A percentile compares a stretch with the other conserved stretches of the same genome.
Evolutionary conservation across 352 stramenopile genomes (phyloP).

Genomic region (Pythium plurisporium): DNA sequence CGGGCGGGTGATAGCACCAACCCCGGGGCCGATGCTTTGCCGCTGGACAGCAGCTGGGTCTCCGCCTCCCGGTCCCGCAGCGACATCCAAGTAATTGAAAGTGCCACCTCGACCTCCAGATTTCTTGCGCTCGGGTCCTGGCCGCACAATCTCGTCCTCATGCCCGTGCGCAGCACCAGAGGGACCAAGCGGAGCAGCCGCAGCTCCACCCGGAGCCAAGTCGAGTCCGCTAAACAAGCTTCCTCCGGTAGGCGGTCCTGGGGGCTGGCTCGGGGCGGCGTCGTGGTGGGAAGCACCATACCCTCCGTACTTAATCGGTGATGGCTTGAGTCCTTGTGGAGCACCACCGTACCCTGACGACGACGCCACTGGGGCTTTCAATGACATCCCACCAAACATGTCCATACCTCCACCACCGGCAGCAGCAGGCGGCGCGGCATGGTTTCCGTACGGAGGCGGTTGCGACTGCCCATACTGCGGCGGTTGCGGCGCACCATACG

Average conservation of each 20-base stretch:
- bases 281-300: slow-evolving; percentile 6
- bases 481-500: slow-evolving; percentile 19
- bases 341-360: slow-evolving; percentile 10
- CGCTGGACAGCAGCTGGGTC: slow-evolving; percentile 4
- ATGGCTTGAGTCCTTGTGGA: slow-evolving; percentile 10
- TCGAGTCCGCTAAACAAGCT: slow-evolving; percentile 23
- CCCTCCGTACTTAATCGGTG: slow-evolving; percentile 17
- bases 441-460: slow-evolving; percentile 12
- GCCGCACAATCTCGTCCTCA: slow-evolving; percentile 14
- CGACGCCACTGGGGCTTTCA: slow-evolving; percentile 27
- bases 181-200: background rate
- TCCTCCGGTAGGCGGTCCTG: slow-evolving; percentile 10
- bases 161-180: background rate
- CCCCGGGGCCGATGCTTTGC: slow-evolving; percentile 8
- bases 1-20: slow-evolving; percentile 8
- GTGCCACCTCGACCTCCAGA: slow-evolving; percentile 23
- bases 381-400: slow-evolving; percentile 79
- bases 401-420: slow-evolving; percentile 25
- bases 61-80: slow-evolving; percentile 9
- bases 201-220: slow-evolving; percentile 3
- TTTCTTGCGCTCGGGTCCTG: slow-evolving; percentile 14
- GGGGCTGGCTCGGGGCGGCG: slow-evolving; percentile 3
- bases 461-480: slow-evolving; percentile 12
- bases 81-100: slow-evolving; percentile 66
- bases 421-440: slow-evolving; percentile 2